These are phyloP conservation scores for Danielozyma ontarioensis DNA, from an alignment of 805 yeast species.

Conservation along the genomic window DNA sequence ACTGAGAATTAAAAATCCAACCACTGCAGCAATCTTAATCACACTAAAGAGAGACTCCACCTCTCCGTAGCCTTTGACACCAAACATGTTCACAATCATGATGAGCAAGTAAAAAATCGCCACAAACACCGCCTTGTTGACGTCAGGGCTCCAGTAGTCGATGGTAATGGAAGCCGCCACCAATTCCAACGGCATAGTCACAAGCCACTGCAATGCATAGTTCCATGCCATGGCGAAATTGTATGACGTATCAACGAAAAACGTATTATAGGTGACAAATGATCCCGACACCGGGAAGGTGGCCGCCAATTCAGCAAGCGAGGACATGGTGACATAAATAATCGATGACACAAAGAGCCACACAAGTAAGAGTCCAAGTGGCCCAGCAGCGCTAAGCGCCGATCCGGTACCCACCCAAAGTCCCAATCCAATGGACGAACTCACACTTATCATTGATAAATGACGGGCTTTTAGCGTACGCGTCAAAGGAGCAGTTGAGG, in stretches of 20 bases:
- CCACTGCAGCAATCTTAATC: conserved; percentile 52
- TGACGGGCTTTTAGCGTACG: conserved; percentile 20
- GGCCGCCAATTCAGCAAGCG: conserved; percentile 18
- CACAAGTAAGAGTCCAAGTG: conserved; percentile 15
- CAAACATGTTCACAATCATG: conserved; percentile 50
- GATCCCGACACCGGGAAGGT: conserved; percentile 22
- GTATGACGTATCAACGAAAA: conserved; percentile 19
- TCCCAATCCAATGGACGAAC: conserved; percentile 22
- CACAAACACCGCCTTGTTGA: conserved; percentile 51
- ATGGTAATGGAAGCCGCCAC: conserved; percentile 33
- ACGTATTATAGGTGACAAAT: conserved; percentile 16
- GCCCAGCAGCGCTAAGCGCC: conserved; percentile 17
- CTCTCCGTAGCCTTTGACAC: conserved; percentile 67
- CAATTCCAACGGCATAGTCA: conserved; percentile 32
- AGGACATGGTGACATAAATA: conserved; percentile 15
- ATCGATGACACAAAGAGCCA: conserved; percentile 14
- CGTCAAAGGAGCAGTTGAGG: conserved; percentile 28
- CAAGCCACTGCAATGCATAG: conserved; percentile 33
- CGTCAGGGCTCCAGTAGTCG: conserved; percentile 23
- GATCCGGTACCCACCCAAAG: conserved; percentile 18
- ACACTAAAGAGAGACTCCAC: conserved; percentile 55
- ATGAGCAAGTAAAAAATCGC: conserved; percentile 50
- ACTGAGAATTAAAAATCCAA: conserved; percentile 54
- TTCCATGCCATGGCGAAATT: conserved; percentile 27
- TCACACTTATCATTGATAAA: conserved; percentile 20